Conservation (phyloP, 768 basidiomycete species). For the Tulasnella sp. region DNA sequence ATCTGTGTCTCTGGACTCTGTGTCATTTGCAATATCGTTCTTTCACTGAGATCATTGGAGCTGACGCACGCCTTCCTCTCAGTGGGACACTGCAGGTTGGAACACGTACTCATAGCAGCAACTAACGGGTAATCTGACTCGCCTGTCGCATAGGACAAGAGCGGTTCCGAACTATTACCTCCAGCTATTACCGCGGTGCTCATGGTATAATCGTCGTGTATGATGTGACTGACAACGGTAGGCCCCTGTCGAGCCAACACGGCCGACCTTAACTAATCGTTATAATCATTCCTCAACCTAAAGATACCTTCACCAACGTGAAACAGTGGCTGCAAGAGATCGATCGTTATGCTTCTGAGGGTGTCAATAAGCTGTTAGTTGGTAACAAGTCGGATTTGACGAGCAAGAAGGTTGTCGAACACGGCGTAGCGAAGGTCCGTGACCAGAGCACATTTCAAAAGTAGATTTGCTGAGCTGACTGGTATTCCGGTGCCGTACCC, state of each 20-base stretch:
- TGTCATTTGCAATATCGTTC: background rate
- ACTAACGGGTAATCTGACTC: background rate
- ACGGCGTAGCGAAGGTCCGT: slow-evolving; percentile 70
- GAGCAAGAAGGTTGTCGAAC: slow-evolving; percentile 91
- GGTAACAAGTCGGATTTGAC: slow-evolving; percentile 99
- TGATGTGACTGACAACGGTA: slow-evolving; percentile 91
- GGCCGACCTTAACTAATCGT: background rate
- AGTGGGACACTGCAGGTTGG: slow-evolving; percentile 97
- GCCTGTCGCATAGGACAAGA: slow-evolving; percentile 61
- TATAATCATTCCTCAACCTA: background rate
- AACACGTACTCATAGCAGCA: background rate
- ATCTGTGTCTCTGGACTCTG: slow-evolving; percentile 33
- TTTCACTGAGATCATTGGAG: background rate
- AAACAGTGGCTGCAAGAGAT: slow-evolving; percentile 94
- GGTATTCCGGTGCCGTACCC: background rate
- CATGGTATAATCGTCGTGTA: slow-evolving; percentile 99
- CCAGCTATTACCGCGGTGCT: slow-evolving; percentile 98
- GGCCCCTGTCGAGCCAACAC: slow-evolving; percentile 13
- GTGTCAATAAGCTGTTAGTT: slow-evolving; percentile 96
- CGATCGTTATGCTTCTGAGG: slow-evolving; percentile 92
- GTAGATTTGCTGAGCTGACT: background rate
- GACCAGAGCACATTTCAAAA: background rate
- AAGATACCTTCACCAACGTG: slow-evolving; percentile 89
- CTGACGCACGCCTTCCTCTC: slow-evolving; percentile 12
- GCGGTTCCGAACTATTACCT: slow-evolving; percentile 96